A percentile compares a stretch with the other conserved stretches of the same genome.
These are phyloP conservation scores for Phytophthora pistaciae DNA, from an alignment of 352 stramenopile genomes.

Conservation along the genomic window DNA sequence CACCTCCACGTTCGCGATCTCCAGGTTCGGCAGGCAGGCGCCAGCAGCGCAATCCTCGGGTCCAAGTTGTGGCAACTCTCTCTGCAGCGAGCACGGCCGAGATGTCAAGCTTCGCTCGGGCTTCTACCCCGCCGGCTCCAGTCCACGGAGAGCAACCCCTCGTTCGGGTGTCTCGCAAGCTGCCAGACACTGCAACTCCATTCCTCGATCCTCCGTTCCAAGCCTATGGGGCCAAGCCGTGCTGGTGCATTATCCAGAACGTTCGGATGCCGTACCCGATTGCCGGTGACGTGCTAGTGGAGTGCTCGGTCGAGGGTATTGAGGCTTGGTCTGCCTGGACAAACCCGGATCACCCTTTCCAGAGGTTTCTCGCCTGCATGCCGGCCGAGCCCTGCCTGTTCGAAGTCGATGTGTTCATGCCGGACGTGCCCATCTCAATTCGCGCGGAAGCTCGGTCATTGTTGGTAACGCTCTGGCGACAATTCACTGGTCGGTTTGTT, in stretches of 20 bases:
- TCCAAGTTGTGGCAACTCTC: too few relatives aligned
- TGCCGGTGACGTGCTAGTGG: background rate
- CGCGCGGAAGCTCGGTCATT: background rate
- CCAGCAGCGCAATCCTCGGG: too few relatives aligned
- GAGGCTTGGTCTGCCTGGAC: background rate
- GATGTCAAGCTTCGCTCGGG: too few relatives aligned
- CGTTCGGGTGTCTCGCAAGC: background rate
- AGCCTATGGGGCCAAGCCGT: background rate
- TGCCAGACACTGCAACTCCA: accelerated
- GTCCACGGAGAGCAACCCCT: too few relatives aligned
- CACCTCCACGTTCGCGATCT: too few relatives aligned
- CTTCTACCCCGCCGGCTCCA: too few relatives aligned
- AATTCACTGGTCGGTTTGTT: background rate
- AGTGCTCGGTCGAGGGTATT: background rate
- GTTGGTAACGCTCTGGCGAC: background rate
- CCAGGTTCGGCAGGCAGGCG: too few relatives aligned
- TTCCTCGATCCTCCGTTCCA: background rate
- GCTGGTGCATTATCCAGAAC: background rate
- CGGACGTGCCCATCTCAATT: background rate
- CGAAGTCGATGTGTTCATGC: too few relatives aligned
- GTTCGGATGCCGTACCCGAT: background rate
- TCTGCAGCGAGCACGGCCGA: too few relatives aligned
- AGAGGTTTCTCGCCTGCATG: background rate
- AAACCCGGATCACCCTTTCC: background rate
- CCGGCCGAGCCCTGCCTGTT: too few relatives aligned